Percentiles rank a stretch among this genome's conserved stretches.
Conservation (phyloP, 345 rosid genomes). For the Leavenworthia alabamica region DNA sequence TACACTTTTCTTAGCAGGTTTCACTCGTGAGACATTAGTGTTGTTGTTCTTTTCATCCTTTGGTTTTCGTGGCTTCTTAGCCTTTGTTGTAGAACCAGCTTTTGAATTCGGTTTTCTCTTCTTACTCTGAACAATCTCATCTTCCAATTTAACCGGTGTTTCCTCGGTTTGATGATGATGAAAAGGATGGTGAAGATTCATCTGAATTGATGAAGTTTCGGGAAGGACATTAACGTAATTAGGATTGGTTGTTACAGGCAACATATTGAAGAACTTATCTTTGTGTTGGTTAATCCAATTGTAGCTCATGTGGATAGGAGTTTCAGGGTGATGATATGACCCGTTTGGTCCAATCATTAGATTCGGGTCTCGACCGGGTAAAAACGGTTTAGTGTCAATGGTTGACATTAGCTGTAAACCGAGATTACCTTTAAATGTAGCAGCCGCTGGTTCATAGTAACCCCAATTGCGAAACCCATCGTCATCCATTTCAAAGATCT, state of each 20-base stretch:
- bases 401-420: conserved; percentile 82
- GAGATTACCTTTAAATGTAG: conserved; percentile 59
- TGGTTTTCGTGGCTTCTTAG: conserved; percentile 78
- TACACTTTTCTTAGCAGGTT: conserved; percentile 76
- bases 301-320: conserved; percentile 58
- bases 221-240: conserved; percentile 42
- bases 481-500: conserved; percentile 63
- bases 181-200: conserved; percentile 41
- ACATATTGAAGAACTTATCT: conserved; percentile 63
- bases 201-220: conserved; percentile 53
- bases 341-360: conserved; percentile 55
- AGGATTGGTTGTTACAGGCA: conserved; percentile 42
- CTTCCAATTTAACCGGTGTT: conserved; percentile 37
- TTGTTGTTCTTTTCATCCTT: conserved; percentile 40
- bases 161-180: conserved; percentile 42
- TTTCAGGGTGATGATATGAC: conserved; percentile 48
- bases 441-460: conserved; percentile 72
- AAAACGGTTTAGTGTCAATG: conserved; percentile 72
- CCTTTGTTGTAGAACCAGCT: conserved; percentile 38
- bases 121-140: conserved; percentile 48
- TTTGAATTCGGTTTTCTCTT: conserved; percentile 60
- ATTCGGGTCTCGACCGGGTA: conserved; percentile 70
- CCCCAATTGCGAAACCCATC: conserved; percentile 89
- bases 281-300: conserved; percentile 64
- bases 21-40: conserved; percentile 41